Evolutionary conservation across 192 early-diverging fungal genomes (phyloP), one percentile per base, ranked within the genome.

Genomic region (Coemansia sp.): DNA sequence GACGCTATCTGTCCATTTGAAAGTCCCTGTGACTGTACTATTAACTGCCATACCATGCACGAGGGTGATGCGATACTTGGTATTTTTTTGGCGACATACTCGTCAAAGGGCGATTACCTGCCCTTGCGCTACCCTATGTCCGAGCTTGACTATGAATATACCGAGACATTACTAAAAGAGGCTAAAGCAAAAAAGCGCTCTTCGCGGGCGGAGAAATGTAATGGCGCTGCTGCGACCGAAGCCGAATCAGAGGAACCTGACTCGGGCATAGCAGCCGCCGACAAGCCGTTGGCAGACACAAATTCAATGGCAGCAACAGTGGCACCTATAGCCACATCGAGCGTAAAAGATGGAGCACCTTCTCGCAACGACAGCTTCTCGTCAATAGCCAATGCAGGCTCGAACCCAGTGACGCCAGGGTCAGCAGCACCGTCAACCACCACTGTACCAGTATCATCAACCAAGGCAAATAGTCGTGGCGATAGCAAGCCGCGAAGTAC

Each of bases 51-150:
- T 49, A 49, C 48, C 19, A 64, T 59, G 67, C 63, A 70, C 49
- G 67, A 60, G 4, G 76, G 70, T 9, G 19, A 64, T 14, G 78
- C 78, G 6, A 70, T 81, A 19, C 63, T 81, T 22, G 78, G 78
- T 7, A 62, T 81, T 22, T 81, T 81, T 41, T 55, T 81, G 58
- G 78, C 78, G 38, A 81, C 78, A 27, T 81, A 81, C 56, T 81
- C 78, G 41, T 76, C 78, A 35, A 75, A 81, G 52, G 78, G 78
- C 67, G 73, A 81, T 35, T 70, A 81, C 24, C 53, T 81, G 52
- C 78, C 78, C 7, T 43, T 81, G 49, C 61, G 73, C 11, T 81
- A 75, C 38, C 78, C 78, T 1, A 41, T 67, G 64, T 70, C 71
- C 9, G 32, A 47, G 22, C 57, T 63, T 17, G 76, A 73, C 68